Percentiles rank a stretch among this genome's conserved stretches.
These are phyloP conservation scores for cucumber (Cucumis sativus) DNA, from an alignment of 306 rosid genomes.

Conservation along the genomic window DNA sequence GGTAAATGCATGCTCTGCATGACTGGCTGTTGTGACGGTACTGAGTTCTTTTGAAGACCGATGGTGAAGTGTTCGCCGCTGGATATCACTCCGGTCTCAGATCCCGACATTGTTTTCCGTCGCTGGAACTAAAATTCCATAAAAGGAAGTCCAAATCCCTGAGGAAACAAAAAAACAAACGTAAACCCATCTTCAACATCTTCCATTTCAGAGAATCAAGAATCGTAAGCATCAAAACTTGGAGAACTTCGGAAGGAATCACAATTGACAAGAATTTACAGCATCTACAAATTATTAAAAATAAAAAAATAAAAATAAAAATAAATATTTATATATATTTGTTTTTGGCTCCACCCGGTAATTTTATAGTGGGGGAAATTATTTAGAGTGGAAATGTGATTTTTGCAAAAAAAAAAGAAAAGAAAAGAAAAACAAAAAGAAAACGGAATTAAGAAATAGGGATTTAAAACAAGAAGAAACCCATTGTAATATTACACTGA, in stretches of 20 bases:
- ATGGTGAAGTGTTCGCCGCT: conserved; percentile 23
- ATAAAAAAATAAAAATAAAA: too few species aligned
- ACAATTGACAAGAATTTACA: background rate
- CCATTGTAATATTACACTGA: background rate
- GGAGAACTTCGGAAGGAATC: background rate
- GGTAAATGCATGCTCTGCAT: conserved; percentile 21
- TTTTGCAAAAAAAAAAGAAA: background rate
- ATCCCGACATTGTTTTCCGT: conserved; percentile 25
- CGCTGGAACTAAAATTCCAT: background rate
- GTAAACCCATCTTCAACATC: background rate
- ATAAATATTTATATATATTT: background rate
- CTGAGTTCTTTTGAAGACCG: conserved; percentile 11
- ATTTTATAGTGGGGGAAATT: background rate
- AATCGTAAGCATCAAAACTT: background rate
- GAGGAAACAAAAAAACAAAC: background rate
- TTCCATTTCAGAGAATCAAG: background rate
- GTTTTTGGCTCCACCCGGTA: conserved; percentile 3
- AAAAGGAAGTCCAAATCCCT: background rate
- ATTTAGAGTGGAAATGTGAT: background rate
- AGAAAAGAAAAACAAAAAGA: background rate
- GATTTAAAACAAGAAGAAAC: background rate
- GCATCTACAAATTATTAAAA: background rate
- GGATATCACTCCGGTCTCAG: conserved; percentile 27
- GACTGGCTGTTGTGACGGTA: conserved; percentile 8
- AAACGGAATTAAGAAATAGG: background rate